Evolutionary conservation across 2,329 filamentous ascomycete species (phyloP).

Genomic region (Neofusicoccum umdonicola): DNA sequence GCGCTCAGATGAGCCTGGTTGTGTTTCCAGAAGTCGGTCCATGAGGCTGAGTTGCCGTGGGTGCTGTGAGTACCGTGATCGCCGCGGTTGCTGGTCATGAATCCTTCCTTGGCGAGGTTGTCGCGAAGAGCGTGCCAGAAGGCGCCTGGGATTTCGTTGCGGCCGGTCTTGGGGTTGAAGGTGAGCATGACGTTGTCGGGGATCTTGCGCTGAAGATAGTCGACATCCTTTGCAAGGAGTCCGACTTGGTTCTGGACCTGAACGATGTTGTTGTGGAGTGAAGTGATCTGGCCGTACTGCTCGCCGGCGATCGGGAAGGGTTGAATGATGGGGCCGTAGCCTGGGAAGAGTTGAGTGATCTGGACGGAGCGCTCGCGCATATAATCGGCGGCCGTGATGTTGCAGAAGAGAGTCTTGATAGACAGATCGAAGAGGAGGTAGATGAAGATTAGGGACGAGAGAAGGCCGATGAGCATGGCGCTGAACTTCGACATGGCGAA

Average conservation of each 20-base stretch:
- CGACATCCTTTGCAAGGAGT: slow-evolving; percentile 19
- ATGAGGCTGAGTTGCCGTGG: background rate
- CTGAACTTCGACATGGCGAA: background rate
- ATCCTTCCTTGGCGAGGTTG: slow-evolving; percentile 49
- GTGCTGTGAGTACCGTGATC: background rate
- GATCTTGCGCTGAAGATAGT: slow-evolving; percentile 48
- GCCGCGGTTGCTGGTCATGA: background rate
- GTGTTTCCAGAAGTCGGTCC: slow-evolving; percentile 53
- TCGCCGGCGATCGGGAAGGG: background rate
- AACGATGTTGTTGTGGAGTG: background rate
- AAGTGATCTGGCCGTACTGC: background rate
- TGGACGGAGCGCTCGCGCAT: background rate
- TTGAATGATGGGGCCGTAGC: background rate
- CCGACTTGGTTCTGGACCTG: background rate
- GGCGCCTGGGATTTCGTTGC: slow-evolving; percentile 54
- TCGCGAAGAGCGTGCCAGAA: slow-evolving; percentile 66
- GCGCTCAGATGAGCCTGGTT: slow-evolving; percentile 48
- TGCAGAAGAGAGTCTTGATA: background rate
- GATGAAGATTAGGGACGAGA: background rate
- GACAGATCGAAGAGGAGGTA: background rate
- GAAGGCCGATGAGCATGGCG: background rate
- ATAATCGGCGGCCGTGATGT: background rate
- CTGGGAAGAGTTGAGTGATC: background rate
- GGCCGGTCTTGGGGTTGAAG: slow-evolving; percentile 52
- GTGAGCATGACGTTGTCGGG: slow-evolving; percentile 57